Conservation (phyloP, 129 eudicot genomes). For the Kitagawia praeruptora region DNA sequence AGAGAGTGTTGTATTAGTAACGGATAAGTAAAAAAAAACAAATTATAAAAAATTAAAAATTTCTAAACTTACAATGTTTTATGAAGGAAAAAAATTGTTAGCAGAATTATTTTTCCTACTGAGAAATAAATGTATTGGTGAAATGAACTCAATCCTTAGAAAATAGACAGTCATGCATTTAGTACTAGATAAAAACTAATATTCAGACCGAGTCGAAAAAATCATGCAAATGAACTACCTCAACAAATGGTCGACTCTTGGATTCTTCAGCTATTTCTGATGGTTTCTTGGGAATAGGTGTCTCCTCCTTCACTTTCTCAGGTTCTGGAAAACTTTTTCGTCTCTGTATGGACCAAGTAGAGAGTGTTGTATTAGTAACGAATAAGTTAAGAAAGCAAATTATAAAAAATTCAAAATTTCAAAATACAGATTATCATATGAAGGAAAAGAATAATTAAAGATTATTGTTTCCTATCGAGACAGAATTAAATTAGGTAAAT, state of each 20-base stretch:
- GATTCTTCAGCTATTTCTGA: conserved; percentile 20
- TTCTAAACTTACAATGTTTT: no score
- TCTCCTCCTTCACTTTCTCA: not conserved
- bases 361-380: not conserved
- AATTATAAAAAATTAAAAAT: not conserved
- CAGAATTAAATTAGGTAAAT: no score
- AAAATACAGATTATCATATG: not conserved
- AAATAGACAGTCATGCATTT: not conserved
- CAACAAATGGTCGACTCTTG: not conserved
- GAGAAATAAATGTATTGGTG: not conserved
- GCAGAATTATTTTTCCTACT: no score
- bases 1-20: not conserved
- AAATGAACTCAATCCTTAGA: not conserved
- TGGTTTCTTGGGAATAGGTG: not conserved
- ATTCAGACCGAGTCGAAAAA: no score
- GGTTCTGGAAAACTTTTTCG: not conserved
- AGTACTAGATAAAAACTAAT: no score
- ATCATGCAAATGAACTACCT: not conserved
- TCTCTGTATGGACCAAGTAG: conserved; percentile 10
- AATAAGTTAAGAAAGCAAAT: not conserved
- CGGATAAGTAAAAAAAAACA: not conserved
- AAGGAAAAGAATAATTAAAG: not conserved
- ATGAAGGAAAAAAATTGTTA: not conserved
- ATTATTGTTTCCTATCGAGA: no score
- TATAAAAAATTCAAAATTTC: not conserved